These are phyloP conservation scores for Voacanga thouarsii DNA, from an alignment of 257 asterid genomes.

Conservation along the genomic window DNA sequence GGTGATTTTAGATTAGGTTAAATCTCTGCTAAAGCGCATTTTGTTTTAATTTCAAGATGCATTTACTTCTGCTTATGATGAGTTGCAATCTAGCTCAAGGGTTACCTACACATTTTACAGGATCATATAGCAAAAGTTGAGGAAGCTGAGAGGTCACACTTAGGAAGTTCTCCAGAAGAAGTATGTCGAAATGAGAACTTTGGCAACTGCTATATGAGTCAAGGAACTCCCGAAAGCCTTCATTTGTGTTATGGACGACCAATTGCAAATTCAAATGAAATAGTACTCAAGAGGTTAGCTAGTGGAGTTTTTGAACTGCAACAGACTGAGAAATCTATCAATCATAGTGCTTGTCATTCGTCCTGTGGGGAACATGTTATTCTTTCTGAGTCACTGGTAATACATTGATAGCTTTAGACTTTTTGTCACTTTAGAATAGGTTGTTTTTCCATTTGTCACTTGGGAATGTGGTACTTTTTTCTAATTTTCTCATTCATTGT, in stretches of 20 bases:
- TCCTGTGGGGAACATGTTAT: conserved; percentile 16
- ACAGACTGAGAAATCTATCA: conserved; percentile 27
- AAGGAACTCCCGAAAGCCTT: conserved; percentile 13
- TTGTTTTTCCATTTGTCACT: neutral
- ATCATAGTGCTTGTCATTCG: conserved; percentile 9
- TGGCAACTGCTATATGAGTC: conserved; percentile 12
- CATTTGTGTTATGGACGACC: conserved; percentile 15
- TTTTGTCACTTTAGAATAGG: neutral
- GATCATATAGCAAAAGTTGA: conserved; percentile 16
- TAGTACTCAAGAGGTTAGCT: conserved; percentile 26
- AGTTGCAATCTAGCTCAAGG: neutral
- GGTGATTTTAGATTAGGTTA: no score
- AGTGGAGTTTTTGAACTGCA: conserved; percentile 30
- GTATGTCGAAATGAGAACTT: conserved; percentile 10
- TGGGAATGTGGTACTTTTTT: neutral
- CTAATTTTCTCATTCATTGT: conserved; percentile 13
- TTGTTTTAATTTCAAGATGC: neutral
- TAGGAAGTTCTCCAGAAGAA: conserved; percentile 27
- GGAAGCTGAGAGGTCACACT: conserved; percentile 25
- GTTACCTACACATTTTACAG: conserved; percentile 21
- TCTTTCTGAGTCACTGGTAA: conserved; percentile 23
- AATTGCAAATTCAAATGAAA: conserved; percentile 22
- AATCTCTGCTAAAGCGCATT: neutral
- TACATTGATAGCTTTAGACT: neutral
- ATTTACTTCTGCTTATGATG: neutral